Evolutionary conservation across 768 basidiomycete species (phyloP), one percentile per base, ranked within the genome.

Genomic region (Mycena filopes): DNA sequence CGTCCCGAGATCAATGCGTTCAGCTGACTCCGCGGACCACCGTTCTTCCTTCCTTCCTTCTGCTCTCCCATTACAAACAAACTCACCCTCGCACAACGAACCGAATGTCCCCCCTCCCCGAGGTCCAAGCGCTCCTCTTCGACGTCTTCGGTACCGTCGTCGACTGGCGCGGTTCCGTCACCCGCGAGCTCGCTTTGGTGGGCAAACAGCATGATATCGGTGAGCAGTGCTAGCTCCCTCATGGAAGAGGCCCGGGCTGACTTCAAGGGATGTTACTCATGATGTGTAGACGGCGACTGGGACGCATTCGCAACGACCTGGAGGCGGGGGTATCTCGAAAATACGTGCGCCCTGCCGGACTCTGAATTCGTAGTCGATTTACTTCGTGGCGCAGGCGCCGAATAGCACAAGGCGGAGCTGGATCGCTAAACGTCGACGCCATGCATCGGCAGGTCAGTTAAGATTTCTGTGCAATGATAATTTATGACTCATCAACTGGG

Each of bases 401-500:
- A 4, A 78, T 89, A 21, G 82, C 85, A 6, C 66, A 72, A 42
- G 84, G 83, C 4, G 84, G 81, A 0, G 55, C 75, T 41, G 89
- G 87, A 0, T 79, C 86, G 2, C 74, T 71, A 9, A 88, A 84
- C 67, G 77, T 87, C 13, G 90, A 91, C 60, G 55, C 76, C 23
- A 81, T 86, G 77, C 88, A 90, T 70, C 79, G 87, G 60, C 70
- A 88, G 77, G 88, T 84, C n/a, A n/a, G n/a, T n/a, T n/a, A n/a
- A n/a, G n/a, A n/a, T n/a, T n/a, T n/a, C n/a, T n/a, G n/a, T n/a
- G n/a, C n/a, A n/a, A n/a, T n/a, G n/a, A n/a, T n/a, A n/a, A 56
- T 31, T 68, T 67, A 4, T 38, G n/a, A 6, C 4, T 8, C 9
- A 23, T 26, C 40, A 10, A 7, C 2, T 18, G 26, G 7, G 29